phyloP scores from a whole-genome alignment of 345 rosid genomes.

The Euclidium syriacum region DNA sequence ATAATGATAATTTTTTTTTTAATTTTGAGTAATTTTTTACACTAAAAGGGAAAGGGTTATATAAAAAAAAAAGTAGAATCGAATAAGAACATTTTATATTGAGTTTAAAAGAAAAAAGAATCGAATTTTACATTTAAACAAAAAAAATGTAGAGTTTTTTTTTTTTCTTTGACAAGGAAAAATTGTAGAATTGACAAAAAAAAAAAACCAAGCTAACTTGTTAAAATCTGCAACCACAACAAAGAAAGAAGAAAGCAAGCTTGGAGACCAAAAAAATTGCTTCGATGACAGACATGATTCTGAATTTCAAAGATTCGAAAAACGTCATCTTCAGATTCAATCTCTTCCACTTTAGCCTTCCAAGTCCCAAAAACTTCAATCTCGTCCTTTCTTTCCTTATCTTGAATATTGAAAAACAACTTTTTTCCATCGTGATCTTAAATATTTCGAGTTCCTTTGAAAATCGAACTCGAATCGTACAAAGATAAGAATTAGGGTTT shows the following conservation, averaged over 20 bases:
- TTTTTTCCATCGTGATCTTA: neutral
- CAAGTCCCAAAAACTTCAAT: constrained; percentile 19
- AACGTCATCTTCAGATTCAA: constrained; percentile 29
- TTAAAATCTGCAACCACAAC: constrained; percentile 25
- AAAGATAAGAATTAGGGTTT: constrained; percentile 2
- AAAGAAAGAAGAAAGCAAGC: constrained; percentile 25
- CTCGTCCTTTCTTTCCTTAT: constrained; percentile 27
- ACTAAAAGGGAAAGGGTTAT: too few species aligned
- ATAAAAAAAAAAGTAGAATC: too few species aligned
- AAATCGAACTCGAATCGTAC: neutral
- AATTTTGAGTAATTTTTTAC: too few species aligned
- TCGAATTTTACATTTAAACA: too few species aligned
- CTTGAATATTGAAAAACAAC: constrained; percentile 7
- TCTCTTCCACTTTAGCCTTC: constrained; percentile 23
- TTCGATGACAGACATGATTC: constrained; percentile 23
- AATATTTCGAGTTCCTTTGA: neutral
- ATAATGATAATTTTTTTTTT: too few species aligned
- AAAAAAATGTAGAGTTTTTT: too few species aligned
- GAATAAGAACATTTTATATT: too few species aligned
- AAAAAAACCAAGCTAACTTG: neutral
- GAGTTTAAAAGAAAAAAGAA: too few species aligned
- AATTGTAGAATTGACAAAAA: neutral
- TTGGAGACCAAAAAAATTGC: constrained; percentile 23
- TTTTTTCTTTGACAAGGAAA: too few species aligned
- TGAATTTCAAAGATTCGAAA: constrained; percentile 9